These are phyloP conservation scores for Porogramme epimiltina DNA, from an alignment of 1,284 basidiomycete species.

Conservation along the genomic window DNA sequence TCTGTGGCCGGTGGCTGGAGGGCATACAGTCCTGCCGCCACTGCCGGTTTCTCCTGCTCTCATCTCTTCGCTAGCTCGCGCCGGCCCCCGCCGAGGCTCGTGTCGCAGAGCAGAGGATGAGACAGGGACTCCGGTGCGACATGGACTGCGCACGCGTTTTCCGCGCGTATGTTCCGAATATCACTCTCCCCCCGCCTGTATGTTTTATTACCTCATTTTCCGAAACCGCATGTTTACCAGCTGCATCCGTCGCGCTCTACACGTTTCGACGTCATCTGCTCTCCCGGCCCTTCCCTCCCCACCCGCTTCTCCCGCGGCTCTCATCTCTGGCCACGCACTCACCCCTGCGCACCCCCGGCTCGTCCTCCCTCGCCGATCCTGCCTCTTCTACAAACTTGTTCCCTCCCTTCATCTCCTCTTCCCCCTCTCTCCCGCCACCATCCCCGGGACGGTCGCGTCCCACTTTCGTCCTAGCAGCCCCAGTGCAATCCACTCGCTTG, in stretches of 20 bases:
- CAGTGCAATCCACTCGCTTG: too few species aligned
- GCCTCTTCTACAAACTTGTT: neutral
- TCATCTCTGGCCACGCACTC: neutral
- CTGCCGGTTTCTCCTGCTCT: too few species aligned
- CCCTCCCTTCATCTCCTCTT: neutral
- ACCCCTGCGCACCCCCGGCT: neutral
- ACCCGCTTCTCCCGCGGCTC: slow-evolving; percentile 3
- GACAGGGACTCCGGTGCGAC: neutral
- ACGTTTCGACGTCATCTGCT: slow-evolving; percentile 13
- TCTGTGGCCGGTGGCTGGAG: too few species aligned
- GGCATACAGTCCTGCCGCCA: too few species aligned
- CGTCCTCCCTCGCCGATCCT: neutral
- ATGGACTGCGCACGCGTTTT: too few species aligned
- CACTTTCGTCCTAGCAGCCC: too few species aligned
- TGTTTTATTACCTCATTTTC: slow-evolving; percentile 16
- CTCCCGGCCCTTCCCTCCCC: slow-evolving; percentile 6
- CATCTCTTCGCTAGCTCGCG: too few species aligned
- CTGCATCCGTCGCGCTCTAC: slow-evolving; percentile 16
- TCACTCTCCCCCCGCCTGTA: neutral
- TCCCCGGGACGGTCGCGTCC: too few species aligned
- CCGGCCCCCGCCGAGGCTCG: too few species aligned
- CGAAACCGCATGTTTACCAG: slow-evolving; percentile 15
- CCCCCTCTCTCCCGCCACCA: neutral
- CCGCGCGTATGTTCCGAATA: neutral
- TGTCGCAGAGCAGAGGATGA: neutral